Evolutionary conservation across 108 stramenopile species (phyloP).

Genomic region (Chaetoceros tenuissimus): DNA sequence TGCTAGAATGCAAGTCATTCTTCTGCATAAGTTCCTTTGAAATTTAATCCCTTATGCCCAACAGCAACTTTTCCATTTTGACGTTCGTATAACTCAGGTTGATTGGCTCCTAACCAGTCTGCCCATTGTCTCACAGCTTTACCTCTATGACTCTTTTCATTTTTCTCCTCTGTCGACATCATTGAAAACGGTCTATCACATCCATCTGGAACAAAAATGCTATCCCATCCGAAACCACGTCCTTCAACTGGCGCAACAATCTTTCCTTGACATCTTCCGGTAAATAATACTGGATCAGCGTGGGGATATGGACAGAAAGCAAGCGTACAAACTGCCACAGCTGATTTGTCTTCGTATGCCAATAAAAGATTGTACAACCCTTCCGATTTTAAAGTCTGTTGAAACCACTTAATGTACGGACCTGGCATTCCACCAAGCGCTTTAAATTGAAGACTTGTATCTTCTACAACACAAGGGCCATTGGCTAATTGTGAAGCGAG

Average conservation of each 20-base stretch:
- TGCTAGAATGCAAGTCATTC: too few relatives aligned
- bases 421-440: constrained; percentile 98
- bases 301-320: constrained; percentile 95
- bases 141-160: constrained; percentile 85
- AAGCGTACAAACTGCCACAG: constrained; percentile 94
- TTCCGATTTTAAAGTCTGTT: constrained; percentile 67
- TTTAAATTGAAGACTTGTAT: constrained; percentile 92
- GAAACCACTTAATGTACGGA: constrained; percentile 99
- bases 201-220: constrained; percentile 93
- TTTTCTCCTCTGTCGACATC: constrained; percentile 89
- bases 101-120: constrained; percentile 52
- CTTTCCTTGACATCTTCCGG: constrained; percentile 66
- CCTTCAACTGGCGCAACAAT: constrained; percentile 85
- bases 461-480: constrained; percentile 92
- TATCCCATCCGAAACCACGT: constrained; percentile 98
- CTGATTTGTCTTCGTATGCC: constrained; percentile 92
- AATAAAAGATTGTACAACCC: constrained; percentile 86
- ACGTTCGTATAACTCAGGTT: constrained; percentile 65
- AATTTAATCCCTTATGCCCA: constrained; percentile 82
- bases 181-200: constrained; percentile 76
- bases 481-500: constrained; percentile 75
- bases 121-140: constrained; percentile 82
- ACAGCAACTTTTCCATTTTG: constrained; percentile 58
- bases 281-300: constrained; percentile 89
- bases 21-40: constrained; percentile 52